phyloP scores from a whole-genome alignment of 164 flowering plant species.

The Magnolia officinalis region DNA sequence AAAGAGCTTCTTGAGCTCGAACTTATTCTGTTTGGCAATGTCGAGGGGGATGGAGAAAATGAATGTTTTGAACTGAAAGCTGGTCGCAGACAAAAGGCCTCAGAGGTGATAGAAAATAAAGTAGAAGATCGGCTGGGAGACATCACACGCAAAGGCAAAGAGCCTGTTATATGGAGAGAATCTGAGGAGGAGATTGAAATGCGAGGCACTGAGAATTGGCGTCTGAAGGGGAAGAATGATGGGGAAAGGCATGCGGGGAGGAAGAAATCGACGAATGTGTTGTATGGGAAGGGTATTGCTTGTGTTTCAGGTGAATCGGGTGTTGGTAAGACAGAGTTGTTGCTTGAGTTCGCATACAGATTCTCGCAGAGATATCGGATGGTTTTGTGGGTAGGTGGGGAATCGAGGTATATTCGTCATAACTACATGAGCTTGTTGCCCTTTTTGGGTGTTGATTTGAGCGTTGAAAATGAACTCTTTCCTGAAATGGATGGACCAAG shows the following conservation, averaged over 20 bases:
- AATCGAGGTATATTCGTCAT: constrained; percentile 71
- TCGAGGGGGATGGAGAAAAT: constrained; percentile 64
- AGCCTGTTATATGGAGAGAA: constrained; percentile 81
- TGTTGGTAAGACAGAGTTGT: constrained; percentile 84
- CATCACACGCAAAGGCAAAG: constrained; percentile 62
- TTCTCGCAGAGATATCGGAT: constrained; percentile 75
- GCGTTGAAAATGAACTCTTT: constrained; percentile 43
- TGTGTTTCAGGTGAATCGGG: constrained; percentile 87
- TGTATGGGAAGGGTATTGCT: constrained; percentile 84
- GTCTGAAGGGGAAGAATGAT: constrained; percentile 31
- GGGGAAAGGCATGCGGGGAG: constrained; percentile 38
- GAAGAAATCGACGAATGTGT: constrained; percentile 44
- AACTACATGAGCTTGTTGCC: constrained; percentile 77
- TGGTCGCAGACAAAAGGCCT: constrained; percentile 46
- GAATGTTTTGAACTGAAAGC: constrained; percentile 80
- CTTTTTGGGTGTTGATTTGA: constrained; percentile 69
- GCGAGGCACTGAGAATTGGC: constrained; percentile 38
- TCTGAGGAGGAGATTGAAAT: constrained; percentile 85
- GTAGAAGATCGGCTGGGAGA: constrained; percentile 21
- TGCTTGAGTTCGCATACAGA: constrained; percentile 81
- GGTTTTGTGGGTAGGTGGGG: constrained; percentile 93
- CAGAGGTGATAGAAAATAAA: constrained; percentile 38
- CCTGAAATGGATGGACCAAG: constrained; percentile 47
- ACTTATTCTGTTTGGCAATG: constrained; percentile 77
- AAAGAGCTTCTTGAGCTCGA: constrained; percentile 82